Evolutionary conservation across 371 early-diverging fungal species (phyloP).

Genomic region (Mortierella sp.): DNA sequence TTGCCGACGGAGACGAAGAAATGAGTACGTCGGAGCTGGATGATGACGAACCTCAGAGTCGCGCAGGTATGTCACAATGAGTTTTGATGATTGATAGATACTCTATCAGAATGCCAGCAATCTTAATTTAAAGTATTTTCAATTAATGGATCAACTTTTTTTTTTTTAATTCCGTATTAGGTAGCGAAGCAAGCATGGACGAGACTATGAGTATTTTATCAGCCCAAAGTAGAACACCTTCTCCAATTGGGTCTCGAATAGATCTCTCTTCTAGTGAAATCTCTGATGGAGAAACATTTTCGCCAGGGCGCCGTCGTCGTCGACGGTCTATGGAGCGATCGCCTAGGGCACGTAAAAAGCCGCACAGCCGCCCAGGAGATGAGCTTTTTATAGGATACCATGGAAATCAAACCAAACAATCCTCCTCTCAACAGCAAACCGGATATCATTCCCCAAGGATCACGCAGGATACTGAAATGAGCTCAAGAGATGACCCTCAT

Average conservation of each 20-base stretch:
- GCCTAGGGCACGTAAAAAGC: conserved; percentile 33
- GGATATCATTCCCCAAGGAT: conserved; percentile 25
- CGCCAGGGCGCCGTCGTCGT: conserved; percentile 25
- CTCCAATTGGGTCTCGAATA: conserved; percentile 31
- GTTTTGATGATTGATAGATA: too few species aligned
- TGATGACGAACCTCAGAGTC: conserved; percentile 36
- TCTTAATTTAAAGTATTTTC: too few species aligned
- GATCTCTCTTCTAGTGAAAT: conserved; percentile 41
- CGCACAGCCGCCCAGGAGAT: conserved; percentile 41
- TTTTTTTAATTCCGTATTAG: conserved; percentile 23
- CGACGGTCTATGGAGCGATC: conserved; percentile 28
- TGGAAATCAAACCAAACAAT: conserved; percentile 12
- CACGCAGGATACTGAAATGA: conserved; percentile 39
- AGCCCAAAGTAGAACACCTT: conserved; percentile 43
- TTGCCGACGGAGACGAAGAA: conserved; percentile 30
- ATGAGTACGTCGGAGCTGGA: conserved; percentile 43
- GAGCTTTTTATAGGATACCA: conserved; percentile 40
- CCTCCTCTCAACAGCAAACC: conserved; percentile 16
- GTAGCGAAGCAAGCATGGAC: conserved; percentile 42
- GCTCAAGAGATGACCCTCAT: conserved; percentile 20
- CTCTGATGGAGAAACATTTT: conserved; percentile 24
- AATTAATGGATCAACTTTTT: too few species aligned
- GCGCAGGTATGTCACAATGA: conserved; percentile 43
- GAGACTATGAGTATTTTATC: conserved; percentile 48
- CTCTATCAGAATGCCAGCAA: too few species aligned